A percentile compares a stretch with the other conserved stretches of the same genome.
Conservation (phyloP, 306 rosid genomes). For the Cicer arietinum region DNA sequence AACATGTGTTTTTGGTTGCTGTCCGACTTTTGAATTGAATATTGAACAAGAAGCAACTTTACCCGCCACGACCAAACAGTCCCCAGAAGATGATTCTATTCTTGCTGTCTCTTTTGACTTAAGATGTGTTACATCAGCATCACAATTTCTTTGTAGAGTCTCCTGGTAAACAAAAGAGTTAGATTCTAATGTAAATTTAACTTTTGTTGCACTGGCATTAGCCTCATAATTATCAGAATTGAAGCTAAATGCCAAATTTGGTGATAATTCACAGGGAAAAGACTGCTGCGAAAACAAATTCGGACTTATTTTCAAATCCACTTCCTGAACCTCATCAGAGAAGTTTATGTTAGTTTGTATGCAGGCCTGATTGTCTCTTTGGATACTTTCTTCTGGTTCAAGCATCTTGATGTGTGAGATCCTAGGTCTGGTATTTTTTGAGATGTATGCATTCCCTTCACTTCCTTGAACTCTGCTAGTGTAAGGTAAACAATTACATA, state of each 20-base stretch:
- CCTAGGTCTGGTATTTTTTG: slow-evolving; percentile 27
- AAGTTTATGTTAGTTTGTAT: slow-evolving; percentile 14
- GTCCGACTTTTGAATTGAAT: slow-evolving; percentile 37
- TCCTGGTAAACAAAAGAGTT: slow-evolving; percentile 23
- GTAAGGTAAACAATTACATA: slow-evolving; percentile 8
- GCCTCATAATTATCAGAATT: slow-evolving; percentile 25
- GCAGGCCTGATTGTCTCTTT: slow-evolving; percentile 13
- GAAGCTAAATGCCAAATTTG: slow-evolving; percentile 1
- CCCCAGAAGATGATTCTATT: neutral
- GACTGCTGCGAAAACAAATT: slow-evolving; percentile 2
- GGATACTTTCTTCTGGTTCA: slow-evolving; percentile 47
- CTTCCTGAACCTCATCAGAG: slow-evolving; percentile 20
- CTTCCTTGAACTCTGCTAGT: slow-evolving; percentile 32
- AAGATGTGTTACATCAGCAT: slow-evolving; percentile 1
- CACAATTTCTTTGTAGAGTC: slow-evolving; percentile 8
- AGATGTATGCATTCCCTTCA: slow-evolving; percentile 16
- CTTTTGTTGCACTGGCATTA: slow-evolving; percentile 24
- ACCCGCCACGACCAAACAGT: neutral
- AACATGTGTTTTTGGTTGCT: slow-evolving; percentile 20
- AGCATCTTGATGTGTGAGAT: slow-evolving; percentile 27
- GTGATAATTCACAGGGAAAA: slow-evolving; percentile 6
- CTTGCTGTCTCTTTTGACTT: neutral
- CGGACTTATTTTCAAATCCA: slow-evolving; percentile 12
- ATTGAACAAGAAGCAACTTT: slow-evolving; percentile 40
- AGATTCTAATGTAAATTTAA: slow-evolving; percentile 5